phyloP scores from a whole-genome alignment of 2,329 filamentous ascomycete species.

The Pseudogymnoascus sp. region DNA sequence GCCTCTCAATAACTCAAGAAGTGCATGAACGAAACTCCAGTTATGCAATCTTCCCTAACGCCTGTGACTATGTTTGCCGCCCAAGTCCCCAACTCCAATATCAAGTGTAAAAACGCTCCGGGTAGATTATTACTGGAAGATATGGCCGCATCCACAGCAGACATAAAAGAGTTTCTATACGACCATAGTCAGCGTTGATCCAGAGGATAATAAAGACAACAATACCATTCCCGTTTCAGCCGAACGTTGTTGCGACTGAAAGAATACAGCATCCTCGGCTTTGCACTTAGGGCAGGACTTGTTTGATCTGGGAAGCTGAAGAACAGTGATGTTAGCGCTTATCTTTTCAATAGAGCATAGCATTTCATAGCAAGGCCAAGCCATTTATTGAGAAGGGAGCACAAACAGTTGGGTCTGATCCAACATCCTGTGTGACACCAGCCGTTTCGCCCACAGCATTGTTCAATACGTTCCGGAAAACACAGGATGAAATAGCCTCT shows the following conservation, averaged over 20 bases:
- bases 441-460: constrained; percentile 90
- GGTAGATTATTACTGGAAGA: constrained; percentile 51
- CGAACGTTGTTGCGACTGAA: constrained; percentile 95
- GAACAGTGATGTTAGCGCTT: constrained; percentile 19
- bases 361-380: constrained; percentile 42
- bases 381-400: constrained; percentile 35
- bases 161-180: constrained; percentile 83
- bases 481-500: constrained; percentile 77
- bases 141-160: constrained; percentile 87
- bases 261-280: constrained; percentile 90
- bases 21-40: constrained; percentile 2
- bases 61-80: neutral
- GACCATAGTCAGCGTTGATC: constrained; percentile 17
- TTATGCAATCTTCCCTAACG: constrained; percentile 1
- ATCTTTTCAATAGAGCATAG: constrained; percentile 10
- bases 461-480: constrained; percentile 91
- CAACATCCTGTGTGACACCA: constrained; percentile 94
- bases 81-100: constrained; percentile 1
- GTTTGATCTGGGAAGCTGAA: constrained; percentile 83
- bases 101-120: neutral
- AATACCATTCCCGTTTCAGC: constrained; percentile 95
- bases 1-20: neutral
- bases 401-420: constrained; percentile 98
- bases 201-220: constrained; percentile 28
- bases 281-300: constrained; percentile 78